Base-by-base conservation (phyloP, 2,329 filamentous ascomycete genomes). In the Fusarium staphyleae region DNA sequence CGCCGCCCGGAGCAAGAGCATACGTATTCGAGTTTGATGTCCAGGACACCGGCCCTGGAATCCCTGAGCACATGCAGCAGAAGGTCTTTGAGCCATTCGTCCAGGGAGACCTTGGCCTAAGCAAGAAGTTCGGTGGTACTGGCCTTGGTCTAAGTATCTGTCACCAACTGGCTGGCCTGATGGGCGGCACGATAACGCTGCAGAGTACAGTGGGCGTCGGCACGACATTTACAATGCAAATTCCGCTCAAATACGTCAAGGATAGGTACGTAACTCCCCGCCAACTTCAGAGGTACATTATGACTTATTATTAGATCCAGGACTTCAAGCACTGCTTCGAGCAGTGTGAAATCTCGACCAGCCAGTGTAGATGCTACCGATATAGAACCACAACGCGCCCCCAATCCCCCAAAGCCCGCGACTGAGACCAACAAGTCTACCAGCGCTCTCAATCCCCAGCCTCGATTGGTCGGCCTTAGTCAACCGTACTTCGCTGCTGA, bases 71-170 rank as follows among this genome's bases (percentile, higher is more conserved):
- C 59, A 84, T 96, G 72, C 91, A 92, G 64, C 80, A 90, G 50
- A 87, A 87, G 62, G 91, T 97, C 9, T 97, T 97, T 69, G 93
- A 96, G 71, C 93, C 93, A 1, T 97, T 97, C 68, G 90, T 96
- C 0, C 93, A 97, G 72, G 93, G 90, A n/a, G 92, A 96, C 69
- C 77, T 95, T 2, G 90, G 91, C 1, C 76, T 97, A 13, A 96
- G 89, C 76, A 96, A 91, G 72, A 95, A 95, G 68, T 96, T 88
- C 69, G 91, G 91, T 14, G 93, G 93, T 13, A 96, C 93, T 1
- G 93, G 93, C 4, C 77, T 96, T 2, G 93, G 93, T 2, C 73
- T 97, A 48, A 93, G 89, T 67, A 97, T 97, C 66, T 96, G 91
- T 74, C 88, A 90, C 15, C 93, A 97, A 70, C 78, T 97, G 30